Conservation (phyloP, 495 filamentous ascomycete species). For the Aspergillus avenaceus region DNA sequence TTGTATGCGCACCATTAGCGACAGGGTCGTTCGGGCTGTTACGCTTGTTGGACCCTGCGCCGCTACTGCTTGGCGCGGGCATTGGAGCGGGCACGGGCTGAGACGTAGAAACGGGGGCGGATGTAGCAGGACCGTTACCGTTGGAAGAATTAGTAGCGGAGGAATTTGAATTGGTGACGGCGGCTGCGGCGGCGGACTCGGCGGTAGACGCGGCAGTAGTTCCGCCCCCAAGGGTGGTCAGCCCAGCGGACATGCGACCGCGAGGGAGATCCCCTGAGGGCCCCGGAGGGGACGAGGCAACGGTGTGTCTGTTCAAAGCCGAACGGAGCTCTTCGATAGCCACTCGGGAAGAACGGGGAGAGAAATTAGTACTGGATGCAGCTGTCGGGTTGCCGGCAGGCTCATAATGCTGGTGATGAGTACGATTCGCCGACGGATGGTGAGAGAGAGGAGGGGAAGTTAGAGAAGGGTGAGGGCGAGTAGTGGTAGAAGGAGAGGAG, state of each 20-base stretch:
- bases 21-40: constrained; percentile 31
- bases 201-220: constrained; percentile 11
- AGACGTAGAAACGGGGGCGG: background rate
- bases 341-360: constrained; percentile 37
- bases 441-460: constrained; percentile 12
- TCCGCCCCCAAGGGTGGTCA: constrained; percentile 28
- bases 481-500: constrained; percentile 25
- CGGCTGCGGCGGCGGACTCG: background rate
- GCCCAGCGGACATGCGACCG: constrained; percentile 34
- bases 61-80: constrained; percentile 27
- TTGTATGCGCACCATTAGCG: constrained; percentile 34
- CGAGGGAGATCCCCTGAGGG: constrained; percentile 35
- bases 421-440: constrained; percentile 8
- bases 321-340: constrained; percentile 48
- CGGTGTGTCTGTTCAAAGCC: constrained; percentile 41
- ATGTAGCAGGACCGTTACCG: too few relatives aligned
- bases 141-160: too few relatives aligned
- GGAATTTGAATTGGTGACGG: background rate
- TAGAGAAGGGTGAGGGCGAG: constrained; percentile 20
- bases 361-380: constrained; percentile 30
- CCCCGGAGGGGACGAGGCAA: constrained; percentile 35
- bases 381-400: constrained; percentile 20
- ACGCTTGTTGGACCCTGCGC: constrained; percentile 38
- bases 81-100: constrained; percentile 30
- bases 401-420: constrained; percentile 27